phyloP scores from a whole-genome alignment of 2,329 filamentous ascomycete species.

The Alternaria brassicicola region DNA sequence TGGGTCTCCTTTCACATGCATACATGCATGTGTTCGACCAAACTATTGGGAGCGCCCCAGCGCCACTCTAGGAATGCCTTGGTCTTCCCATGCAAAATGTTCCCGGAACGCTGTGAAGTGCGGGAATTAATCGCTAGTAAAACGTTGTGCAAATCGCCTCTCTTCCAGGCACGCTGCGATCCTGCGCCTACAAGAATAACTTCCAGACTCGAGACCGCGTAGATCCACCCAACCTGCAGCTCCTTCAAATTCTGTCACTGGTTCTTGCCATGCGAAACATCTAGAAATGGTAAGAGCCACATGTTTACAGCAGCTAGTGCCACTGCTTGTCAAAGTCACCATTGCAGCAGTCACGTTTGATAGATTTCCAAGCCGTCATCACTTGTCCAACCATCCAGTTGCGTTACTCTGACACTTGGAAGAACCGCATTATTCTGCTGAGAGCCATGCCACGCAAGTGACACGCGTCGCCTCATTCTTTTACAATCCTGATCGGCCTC shows the following conservation, averaged over 20 bases:
- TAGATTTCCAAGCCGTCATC: not conserved
- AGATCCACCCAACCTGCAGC: not conserved
- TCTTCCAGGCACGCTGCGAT: conserved; percentile 10
- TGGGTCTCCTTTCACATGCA: conserved; percentile 20
- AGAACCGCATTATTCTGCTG: not conserved
- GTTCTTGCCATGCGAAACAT: not conserved
- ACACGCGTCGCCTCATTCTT: not conserved
- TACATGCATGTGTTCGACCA: conserved; percentile 20
- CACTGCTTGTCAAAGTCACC: not conserved
- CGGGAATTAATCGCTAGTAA: conserved; percentile 19
- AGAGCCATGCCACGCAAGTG: not conserved
- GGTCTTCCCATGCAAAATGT: conserved; percentile 19
- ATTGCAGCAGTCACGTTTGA: not conserved
- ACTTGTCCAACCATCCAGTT: not conserved
- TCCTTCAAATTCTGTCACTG: not conserved
- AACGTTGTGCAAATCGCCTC: conserved; percentile 26
- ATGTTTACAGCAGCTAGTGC: not conserved
- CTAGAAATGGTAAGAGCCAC: not conserved
- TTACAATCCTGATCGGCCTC: not conserved
- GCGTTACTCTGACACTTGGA: not conserved
- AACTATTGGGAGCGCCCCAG: conserved; percentile 16
- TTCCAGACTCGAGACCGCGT: not conserved
- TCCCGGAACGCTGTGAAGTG: conserved; percentile 24
- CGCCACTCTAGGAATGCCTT: conserved; percentile 15
- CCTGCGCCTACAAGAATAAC: not conserved